A percentile compares a stretch with the other conserved stretches of the same genome.
Evolutionary conservation across 352 stramenopile species (phyloP).

Genomic region (Pythium utonaiense): DNA sequence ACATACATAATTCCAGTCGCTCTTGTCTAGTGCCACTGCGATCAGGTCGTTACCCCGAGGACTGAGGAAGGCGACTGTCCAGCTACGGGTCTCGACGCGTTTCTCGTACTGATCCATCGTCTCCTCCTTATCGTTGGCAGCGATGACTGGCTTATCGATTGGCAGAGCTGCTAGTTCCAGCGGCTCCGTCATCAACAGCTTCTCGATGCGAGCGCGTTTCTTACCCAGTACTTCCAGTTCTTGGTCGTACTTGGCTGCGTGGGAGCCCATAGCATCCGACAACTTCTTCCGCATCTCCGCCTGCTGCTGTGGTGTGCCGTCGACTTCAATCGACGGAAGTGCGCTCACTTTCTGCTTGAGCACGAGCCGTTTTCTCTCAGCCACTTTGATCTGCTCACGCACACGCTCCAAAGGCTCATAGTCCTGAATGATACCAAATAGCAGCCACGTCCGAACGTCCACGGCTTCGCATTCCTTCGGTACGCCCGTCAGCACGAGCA

Average conservation of each 20-base stretch:
- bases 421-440: constrained; percentile 56
- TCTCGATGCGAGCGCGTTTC: constrained; percentile 35
- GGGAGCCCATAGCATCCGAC: constrained; percentile 34
- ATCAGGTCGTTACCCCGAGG: constrained; percentile 40
- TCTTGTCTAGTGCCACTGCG: constrained; percentile 49
- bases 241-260: constrained; percentile 38
- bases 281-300: constrained; percentile 54
- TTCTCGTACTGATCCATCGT: constrained; percentile 27
- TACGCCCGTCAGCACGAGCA: constrained; percentile 55
- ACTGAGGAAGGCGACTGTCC: constrained; percentile 50
- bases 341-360: constrained; percentile 54
- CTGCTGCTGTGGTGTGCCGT: constrained; percentile 40
- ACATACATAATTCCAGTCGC: constrained; percentile 64
- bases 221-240: constrained; percentile 34
- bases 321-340: constrained; percentile 43
- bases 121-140: constrained; percentile 28
- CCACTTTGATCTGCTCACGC: constrained; percentile 30
- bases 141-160: constrained; percentile 23
- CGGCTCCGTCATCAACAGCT: constrained; percentile 55
- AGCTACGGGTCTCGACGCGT: constrained; percentile 48
- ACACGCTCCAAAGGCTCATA: constrained; percentile 46
- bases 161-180: constrained; percentile 38
- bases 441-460: constrained; percentile 54
- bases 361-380: constrained; percentile 37
- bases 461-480: constrained; percentile 45